A percentile compares a stretch with the other conserved stretches of the same genome.
phyloP scores from a whole-genome alignment of 2,329 filamentous ascomycete species.

The Fusarium sp. region DNA sequence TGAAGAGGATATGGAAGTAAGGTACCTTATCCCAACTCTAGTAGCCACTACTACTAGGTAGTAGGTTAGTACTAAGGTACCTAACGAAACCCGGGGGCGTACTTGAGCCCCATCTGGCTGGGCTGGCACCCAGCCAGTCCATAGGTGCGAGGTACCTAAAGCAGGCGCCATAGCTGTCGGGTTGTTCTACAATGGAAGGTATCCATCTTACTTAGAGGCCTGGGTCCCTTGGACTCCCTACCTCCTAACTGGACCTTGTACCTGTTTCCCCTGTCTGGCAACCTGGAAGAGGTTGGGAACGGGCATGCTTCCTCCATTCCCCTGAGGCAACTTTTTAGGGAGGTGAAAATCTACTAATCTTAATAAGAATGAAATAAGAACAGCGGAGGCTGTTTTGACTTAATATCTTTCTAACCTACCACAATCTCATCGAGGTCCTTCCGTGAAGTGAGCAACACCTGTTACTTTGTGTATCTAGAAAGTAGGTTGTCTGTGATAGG shows the following conservation, averaged over 20 bases:
- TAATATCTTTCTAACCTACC: neutral
- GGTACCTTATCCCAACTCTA: constrained; percentile 4
- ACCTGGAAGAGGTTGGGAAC: constrained; percentile 19
- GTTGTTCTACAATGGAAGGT: neutral
- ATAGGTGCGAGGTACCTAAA: neutral
- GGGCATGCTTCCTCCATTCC: constrained; percentile 15
- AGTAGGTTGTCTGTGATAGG: neutral
- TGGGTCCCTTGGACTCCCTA: constrained; percentile 1
- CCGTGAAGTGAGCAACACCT: neutral
- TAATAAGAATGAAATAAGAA: neutral
- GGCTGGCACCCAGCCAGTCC: neutral
- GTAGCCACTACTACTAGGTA: neutral
- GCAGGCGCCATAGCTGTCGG: neutral
- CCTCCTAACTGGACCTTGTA: neutral
- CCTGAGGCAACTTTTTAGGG: constrained; percentile 17
- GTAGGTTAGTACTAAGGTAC: neutral
- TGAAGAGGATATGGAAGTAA: constrained; percentile 14
- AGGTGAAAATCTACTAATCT: neutral
- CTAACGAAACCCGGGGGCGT: neutral
- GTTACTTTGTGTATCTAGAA: neutral
- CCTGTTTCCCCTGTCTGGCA: neutral
- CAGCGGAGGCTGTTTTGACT: neutral
- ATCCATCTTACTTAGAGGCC: no score
- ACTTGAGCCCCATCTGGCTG: neutral
- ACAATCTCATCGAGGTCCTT: neutral